These are phyloP conservation scores for Hymenoscyphus infarciens DNA, from an alignment of 2,329 filamentous ascomycete species.

Conservation along the genomic window DNA sequence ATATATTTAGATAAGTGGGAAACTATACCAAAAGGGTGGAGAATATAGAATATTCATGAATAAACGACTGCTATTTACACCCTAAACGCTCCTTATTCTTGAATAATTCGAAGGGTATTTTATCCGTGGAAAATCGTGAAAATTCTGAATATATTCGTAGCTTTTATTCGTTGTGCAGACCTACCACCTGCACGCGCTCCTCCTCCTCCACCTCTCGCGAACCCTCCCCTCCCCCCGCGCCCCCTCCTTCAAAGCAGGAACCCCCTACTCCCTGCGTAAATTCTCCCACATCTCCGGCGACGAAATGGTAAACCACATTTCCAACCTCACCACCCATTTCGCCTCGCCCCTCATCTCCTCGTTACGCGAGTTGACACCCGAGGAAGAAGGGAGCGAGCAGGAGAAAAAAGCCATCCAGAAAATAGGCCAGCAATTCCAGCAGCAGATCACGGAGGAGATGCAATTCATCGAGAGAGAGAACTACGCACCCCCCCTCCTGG, in stretches of 20 bases:
- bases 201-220: constrained; percentile 20
- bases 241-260: constrained; percentile 12
- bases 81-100: too few species aligned
- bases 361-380: constrained; percentile 4
- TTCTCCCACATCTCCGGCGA: constrained; percentile 16
- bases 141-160: too few species aligned
- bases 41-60: too few species aligned
- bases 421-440: constrained; percentile 15
- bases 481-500: constrained; percentile 6
- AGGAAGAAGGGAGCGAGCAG: too few species aligned
- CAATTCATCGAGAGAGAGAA: neutral
- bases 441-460: constrained; percentile 18
- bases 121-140: too few species aligned
- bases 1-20: too few species aligned
- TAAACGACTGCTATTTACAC: too few species aligned
- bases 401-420: constrained; percentile 2
- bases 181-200: constrained; percentile 23
- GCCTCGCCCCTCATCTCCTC: neutral
- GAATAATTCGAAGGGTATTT: too few species aligned
- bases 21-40: too few species aligned
- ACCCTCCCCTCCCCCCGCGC: neutral
- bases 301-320: constrained; percentile 28
- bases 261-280: constrained; percentile 25
- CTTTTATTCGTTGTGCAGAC: too few species aligned
- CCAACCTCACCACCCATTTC: constrained; percentile 16